Base-by-base conservation (phyloP, 2,329 filamentous ascomycete genomes). In the Aspergillus vadensis region DNA sequence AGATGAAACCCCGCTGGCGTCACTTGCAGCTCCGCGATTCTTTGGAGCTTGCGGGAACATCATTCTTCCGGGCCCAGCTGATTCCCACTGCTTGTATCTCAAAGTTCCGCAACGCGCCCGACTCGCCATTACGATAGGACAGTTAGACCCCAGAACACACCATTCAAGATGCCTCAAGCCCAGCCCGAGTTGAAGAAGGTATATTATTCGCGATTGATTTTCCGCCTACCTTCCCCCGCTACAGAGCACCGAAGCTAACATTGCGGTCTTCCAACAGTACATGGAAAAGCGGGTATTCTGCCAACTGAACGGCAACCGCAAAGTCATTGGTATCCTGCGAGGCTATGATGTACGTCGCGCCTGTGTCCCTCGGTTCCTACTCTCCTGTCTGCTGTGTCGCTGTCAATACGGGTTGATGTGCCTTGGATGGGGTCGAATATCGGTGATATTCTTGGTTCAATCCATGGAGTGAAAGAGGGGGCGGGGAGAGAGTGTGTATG, bases 111-210 rank as follows among this genome's bases (percentile, higher is more conserved):
- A 62, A 56, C 62, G 67, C 65, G 62, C 66, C 53, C 63, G 60
- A 63, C 59, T 62, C 62, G 60, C 62, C 63, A 68, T 43, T 59
- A 68, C 70, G 58, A 64, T 61, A 58, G 65, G 63, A 67, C 50
- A 69, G 52, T 63, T 7, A 58, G 14, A 23, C 41, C 64, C 41
- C 52, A 59, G 61, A 61, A 69, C 55, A 61, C 62, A 65, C 52
- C 66, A 61, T 67, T 62, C 82, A 90, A 83, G 68, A 99, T 99
- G 95, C 92, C 95, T 82, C 94, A 96, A 88, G 93, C 95, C 77
- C 95, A 98, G 82, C 95, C 95, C 72, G 96, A 99, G 83, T 87
- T 99, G 65, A 99, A 98, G 82, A 99, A 98, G 88, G 95, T 96
- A 80, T 61, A 75, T 74, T 4, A 15, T 19, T 17, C 17, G 47